Conservation (phyloP, 2,329 filamentous ascomycete genomes). For the Fusarium longipes region DNA sequence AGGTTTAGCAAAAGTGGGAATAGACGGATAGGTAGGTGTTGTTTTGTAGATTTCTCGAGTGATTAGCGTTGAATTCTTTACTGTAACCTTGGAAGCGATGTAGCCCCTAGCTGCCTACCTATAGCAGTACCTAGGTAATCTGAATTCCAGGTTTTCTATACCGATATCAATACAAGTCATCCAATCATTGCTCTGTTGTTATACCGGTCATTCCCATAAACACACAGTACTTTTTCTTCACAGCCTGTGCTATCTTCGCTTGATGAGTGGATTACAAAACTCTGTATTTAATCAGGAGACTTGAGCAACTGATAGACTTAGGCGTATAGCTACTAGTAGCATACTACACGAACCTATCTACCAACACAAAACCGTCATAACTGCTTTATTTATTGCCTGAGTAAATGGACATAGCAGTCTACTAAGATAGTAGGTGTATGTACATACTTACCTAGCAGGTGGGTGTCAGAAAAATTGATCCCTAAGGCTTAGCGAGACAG, state of each 20-base stretch:
- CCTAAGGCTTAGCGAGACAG: too few species aligned
- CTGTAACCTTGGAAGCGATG: not conserved
- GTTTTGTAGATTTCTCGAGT: slow-evolving; percentile 27
- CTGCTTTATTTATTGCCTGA: too few species aligned
- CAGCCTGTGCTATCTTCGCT: not conserved
- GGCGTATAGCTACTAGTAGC: too few species aligned
- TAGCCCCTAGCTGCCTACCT: not conserved
- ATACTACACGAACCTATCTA: too few species aligned
- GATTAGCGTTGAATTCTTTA: slow-evolving; percentile 14
- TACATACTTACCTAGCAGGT: too few species aligned
- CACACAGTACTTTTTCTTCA: not conserved
- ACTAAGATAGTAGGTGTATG: too few species aligned
- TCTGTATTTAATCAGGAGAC: not conserved
- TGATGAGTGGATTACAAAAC: not conserved
- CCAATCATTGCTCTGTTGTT: not conserved
- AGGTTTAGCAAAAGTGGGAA: slow-evolving; percentile 17
- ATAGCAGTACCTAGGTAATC: not conserved
- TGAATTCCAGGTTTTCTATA: not conserved
- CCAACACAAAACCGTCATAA: too few species aligned
- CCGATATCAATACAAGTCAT: not conserved
- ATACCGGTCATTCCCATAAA: not conserved
- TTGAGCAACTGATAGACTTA: not conserved
- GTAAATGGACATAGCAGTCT: too few species aligned
- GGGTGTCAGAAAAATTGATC: too few species aligned
- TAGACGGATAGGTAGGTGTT: slow-evolving; percentile 29